Conservation (phyloP, 768 basidiomycete genomes). For the Sistotremastrum niveocremeum region DNA sequence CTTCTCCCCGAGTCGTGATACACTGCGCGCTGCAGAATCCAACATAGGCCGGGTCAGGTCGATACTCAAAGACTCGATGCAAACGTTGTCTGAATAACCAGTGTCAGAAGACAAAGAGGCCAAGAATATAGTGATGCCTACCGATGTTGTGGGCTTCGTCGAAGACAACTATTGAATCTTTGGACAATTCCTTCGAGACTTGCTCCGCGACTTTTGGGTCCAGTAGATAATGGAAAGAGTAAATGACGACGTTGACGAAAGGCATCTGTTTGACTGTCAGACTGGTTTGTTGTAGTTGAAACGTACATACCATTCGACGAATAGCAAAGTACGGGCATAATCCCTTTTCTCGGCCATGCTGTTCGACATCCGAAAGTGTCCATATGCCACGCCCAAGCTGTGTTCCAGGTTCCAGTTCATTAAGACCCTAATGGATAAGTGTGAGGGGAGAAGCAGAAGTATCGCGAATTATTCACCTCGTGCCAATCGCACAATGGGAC, state of each 20-base stretch:
- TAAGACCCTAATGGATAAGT: slow-evolving; percentile 51
- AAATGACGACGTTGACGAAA: slow-evolving; percentile 92
- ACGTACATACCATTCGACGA: slow-evolving; percentile 72
- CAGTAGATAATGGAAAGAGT: slow-evolving; percentile 96
- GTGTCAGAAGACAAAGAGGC: slow-evolving; percentile 1
- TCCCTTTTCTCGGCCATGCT: slow-evolving; percentile 73
- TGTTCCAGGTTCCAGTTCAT: slow-evolving; percentile 66
- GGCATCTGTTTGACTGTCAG: slow-evolving; percentile 52
- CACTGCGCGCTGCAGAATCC: slow-evolving; percentile 83
- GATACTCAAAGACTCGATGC: slow-evolving; percentile 95
- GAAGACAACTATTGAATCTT: slow-evolving; percentile 97
- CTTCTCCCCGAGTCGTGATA: slow-evolving; percentile 73
- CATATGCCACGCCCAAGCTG: slow-evolving; percentile 79
- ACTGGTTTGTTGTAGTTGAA: background rate
- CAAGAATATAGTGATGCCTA: slow-evolving; percentile 19
- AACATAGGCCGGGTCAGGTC: slow-evolving; percentile 96
- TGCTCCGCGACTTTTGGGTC: slow-evolving; percentile 99
- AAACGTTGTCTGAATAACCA: slow-evolving; percentile 70
- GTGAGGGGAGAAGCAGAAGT: background rate
- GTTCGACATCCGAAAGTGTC: slow-evolving; percentile 86
- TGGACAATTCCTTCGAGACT: slow-evolving; percentile 94
- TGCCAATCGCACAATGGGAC: slow-evolving; percentile 91
- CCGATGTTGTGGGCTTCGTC: slow-evolving; percentile 99
- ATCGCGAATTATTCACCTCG: slow-evolving; percentile 46
- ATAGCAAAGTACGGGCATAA: slow-evolving; percentile 95